Conservation (phyloP, 192 early-diverging fungal genomes). For the Coemansia sp. region DNA sequence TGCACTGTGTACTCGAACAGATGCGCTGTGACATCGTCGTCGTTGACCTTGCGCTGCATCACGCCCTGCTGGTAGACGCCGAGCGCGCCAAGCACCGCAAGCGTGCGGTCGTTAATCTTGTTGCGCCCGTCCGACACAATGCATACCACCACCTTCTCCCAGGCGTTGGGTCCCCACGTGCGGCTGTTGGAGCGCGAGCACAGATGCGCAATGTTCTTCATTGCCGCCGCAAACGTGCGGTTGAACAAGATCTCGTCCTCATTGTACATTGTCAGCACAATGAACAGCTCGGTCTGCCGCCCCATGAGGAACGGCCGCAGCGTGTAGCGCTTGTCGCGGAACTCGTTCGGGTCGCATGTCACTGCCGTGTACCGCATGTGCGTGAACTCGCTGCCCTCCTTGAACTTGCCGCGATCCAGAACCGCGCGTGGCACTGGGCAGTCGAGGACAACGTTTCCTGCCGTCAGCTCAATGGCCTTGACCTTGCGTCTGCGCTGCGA, state of each 20-base stretch:
- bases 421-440: constrained; percentile 65
- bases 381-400: constrained; percentile 77
- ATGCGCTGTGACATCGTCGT: constrained; percentile 73
- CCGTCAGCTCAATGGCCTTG: constrained; percentile 62
- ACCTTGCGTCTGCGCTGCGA: constrained; percentile 50
- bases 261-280: constrained; percentile 91
- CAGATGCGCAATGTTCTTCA: constrained; percentile 90
- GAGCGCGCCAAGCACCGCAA: constrained; percentile 78
- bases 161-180: constrained; percentile 81
- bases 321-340: constrained; percentile 68
- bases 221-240: constrained; percentile 82
- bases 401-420: constrained; percentile 52
- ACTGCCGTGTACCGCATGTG: constrained; percentile 94
- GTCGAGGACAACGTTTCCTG: constrained; percentile 73
- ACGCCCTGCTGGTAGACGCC: constrained; percentile 75
- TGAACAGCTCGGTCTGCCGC: constrained; percentile 83
- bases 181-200: constrained; percentile 74
- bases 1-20: constrained; percentile 92
- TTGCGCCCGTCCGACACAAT: constrained; percentile 88
- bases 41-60: constrained; percentile 67
- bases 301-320: constrained; percentile 73
- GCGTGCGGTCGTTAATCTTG: constrained; percentile 74
- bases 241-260: constrained; percentile 91
- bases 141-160: constrained; percentile 92
- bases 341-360: constrained; percentile 85